phyloP scores from a whole-genome alignment of 805 yeast genomes.

The Metschnikowia matae region DNA sequence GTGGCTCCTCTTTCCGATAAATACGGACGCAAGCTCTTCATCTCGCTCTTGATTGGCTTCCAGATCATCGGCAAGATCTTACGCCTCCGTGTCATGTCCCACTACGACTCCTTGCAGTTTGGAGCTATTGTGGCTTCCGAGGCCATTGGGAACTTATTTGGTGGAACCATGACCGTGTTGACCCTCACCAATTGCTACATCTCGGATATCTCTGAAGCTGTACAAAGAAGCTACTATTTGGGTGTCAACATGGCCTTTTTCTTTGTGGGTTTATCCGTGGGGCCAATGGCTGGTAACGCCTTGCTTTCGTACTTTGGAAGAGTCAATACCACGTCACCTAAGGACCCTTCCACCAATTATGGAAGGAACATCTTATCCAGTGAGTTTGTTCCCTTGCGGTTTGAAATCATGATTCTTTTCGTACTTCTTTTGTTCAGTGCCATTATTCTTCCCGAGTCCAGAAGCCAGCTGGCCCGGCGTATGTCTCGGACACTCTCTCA shows the following conservation, averaged over 20 bases:
- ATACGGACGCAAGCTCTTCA: slow-evolving; percentile 32
- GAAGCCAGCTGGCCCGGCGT: slow-evolving; percentile 50
- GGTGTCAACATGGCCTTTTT: slow-evolving; percentile 58
- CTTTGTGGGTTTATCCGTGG: slow-evolving; percentile 57
- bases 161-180: slow-evolving; percentile 55
- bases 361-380: slow-evolving; percentile 16
- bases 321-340: background rate
- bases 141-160: slow-evolving; percentile 50
- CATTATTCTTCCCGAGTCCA: slow-evolving; percentile 56
- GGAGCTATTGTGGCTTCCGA: slow-evolving; percentile 40
- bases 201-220: slow-evolving; percentile 66
- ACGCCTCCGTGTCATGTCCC: slow-evolving; percentile 24
- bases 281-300: slow-evolving; percentile 53
- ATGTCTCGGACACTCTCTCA: slow-evolving; percentile 45
- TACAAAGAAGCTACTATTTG: slow-evolving; percentile 51
- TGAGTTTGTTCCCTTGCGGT: slow-evolving; percentile 33
- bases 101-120: slow-evolving; percentile 28
- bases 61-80: slow-evolving; percentile 21
- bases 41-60: slow-evolving; percentile 18
- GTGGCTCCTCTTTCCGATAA: slow-evolving; percentile 36
- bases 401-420: slow-evolving; percentile 32
- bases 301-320: slow-evolving; percentile 8
- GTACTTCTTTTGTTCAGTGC: slow-evolving; percentile 24
- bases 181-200: slow-evolving; percentile 65
- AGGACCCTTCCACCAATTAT: slow-evolving; percentile 2